Evolutionary conservation across 148 eudicot species (phyloP), one percentile per base, ranked within the genome.

Genomic region (Chenopodium suecicum): DNA sequence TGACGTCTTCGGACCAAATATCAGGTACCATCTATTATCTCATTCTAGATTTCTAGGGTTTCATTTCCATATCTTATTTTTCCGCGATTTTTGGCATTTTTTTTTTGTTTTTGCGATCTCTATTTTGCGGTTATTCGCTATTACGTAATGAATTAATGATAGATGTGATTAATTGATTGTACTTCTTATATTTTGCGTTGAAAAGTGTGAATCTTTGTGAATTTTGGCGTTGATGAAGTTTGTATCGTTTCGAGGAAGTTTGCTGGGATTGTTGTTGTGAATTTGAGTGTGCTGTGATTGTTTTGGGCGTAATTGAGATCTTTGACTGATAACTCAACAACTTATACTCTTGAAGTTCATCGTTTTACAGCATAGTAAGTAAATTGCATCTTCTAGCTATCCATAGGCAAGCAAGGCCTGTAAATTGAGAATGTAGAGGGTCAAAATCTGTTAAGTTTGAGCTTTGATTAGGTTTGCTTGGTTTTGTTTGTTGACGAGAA

Each of bases 1-100:
- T 80, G 14, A 9, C 56, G 37, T 13, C 47, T 2, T 63, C 25
- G 14, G 52, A 4, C 75, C 0, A 25, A 25, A 10, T n/a, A 73
- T 78, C 86, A 81, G 86, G 88, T 83, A 80, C 20, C 77, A 9
- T 4, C 7, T 41, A 63, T 20, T 6, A 2, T 32, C 41, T 79
- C 66, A 34, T 54, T 70, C 23, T 5, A n/a, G 25, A 65, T 74
- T 50, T 50, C 68, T 68, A 78, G 78, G 87, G 75, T 77, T 81
- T 81, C 79, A 56, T 63, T 76, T 81, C 56, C 22, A 23, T 47
- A 2, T 73, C 66, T 56, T 65, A 48, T 4, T 73, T 73, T 54
- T 32, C 11, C 17, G 48, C 70, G 16, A 47, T 64, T 83, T 83
- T 78, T 78, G 85, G 74, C 78, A 78, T 73, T 41, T 20, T 58